Conservation (phyloP, 257 asterid genomes). For the Verbascum thapsus region DNA sequence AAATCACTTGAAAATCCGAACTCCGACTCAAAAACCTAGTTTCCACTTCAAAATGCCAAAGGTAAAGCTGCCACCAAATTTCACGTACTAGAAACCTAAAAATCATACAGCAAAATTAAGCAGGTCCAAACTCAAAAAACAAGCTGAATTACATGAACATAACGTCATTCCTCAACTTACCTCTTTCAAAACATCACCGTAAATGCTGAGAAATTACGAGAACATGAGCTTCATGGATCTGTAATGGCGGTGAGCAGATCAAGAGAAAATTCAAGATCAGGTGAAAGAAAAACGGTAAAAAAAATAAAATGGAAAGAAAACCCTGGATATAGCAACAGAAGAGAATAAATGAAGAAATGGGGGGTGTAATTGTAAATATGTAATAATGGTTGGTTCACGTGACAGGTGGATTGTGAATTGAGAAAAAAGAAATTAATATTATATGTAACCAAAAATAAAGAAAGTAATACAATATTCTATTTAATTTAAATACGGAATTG, state of each 20-base stretch:
- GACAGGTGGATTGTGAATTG: constrained; percentile 64
- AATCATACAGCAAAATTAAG: constrained; percentile 29
- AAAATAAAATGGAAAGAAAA: constrained; percentile 21
- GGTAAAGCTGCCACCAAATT: constrained; percentile 30
- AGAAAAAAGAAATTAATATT: constrained; percentile 72
- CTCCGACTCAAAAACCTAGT: constrained; percentile 31
- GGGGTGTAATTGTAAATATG: too few relatives aligned
- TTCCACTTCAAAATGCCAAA: constrained; percentile 30
- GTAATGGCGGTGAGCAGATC: constrained; percentile 42
- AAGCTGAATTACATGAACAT: constrained; percentile 29
- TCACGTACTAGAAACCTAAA: constrained; percentile 19
- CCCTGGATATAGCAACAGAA: constrained; percentile 33
- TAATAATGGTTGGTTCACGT: constrained; percentile 58
- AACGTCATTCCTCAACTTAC: constrained; percentile 29
- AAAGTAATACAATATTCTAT: too few relatives aligned
- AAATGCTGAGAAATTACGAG: constrained; percentile 27
- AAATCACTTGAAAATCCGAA: constrained; percentile 15
- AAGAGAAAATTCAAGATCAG: constrained; percentile 40
- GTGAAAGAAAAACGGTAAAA: constrained; percentile 23
- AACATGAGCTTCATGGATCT: constrained; percentile 42
- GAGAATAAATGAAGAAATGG: constrained; percentile 31
- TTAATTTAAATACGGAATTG: too few relatives aligned
- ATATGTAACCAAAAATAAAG: constrained; percentile 46
- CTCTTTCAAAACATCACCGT: constrained; percentile 31
- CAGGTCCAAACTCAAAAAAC: constrained; percentile 26